Evolutionary conservation across 208 protist species (phyloP), one percentile per base, ranked within the genome.

Genomic region (Trypanosoma scelopori): DNA sequence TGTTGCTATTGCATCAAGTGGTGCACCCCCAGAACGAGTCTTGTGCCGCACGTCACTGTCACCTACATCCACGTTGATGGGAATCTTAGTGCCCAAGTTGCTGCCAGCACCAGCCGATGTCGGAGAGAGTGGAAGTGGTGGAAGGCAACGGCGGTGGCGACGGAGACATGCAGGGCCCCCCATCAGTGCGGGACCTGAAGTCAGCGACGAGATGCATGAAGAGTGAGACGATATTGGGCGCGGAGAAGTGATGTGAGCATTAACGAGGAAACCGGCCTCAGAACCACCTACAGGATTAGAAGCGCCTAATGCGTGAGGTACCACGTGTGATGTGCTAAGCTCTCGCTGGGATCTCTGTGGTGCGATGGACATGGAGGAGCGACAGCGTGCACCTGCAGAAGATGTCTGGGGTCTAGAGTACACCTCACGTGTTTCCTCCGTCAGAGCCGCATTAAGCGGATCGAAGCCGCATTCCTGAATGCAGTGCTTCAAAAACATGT

Each of bases 351-450:
- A 63, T 12, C 11, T n/a, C 20, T 55, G 15, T 27, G 23, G 48
- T 16, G 18, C 48, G 1, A 16, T 27, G 9, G 32, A 56, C 1
- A 20, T 12, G 9, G 53, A 43, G 15, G 27, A 58, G 9, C 72
- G 74, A 0, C 55, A 71, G 18, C 80, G 76, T 4, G 79, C 75
- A 12, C 79, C 81, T n/a, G 37, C 49, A 73, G 74, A 85, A 25
- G 84, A 91, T 28, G 84, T 90, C 2, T 84, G 80, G 2, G 84
- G 84, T 0, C 89, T 75, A 25, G 77, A 73, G 72, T 85, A 93
- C 11, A 84, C 22, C 7, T n/a, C 61, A 9, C 59, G 55, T 47
- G 82, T 87, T 20, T 71, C 65, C 28, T 68, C 72, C 16, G 81
- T 80, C 1, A 91, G 58, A 0, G 79, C 74, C 22, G 72, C 66